Evolutionary conservation across 1,284 basidiomycete species (phyloP).

Genomic region (Cutaneotrichosporon daszewskae): DNA sequence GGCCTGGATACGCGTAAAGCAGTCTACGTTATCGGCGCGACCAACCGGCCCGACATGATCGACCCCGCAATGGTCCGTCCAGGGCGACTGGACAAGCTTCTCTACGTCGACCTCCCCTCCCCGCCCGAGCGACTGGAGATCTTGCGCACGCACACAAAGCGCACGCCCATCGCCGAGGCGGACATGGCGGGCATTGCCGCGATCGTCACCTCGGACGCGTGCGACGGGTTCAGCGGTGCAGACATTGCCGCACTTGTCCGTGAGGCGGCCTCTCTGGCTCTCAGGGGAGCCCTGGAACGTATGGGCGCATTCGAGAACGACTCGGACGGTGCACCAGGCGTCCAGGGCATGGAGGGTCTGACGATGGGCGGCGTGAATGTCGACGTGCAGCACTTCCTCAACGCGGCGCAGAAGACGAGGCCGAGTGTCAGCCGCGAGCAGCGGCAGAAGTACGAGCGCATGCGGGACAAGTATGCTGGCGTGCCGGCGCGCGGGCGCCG

Average conservation of each 20-base stretch:
- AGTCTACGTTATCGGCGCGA: constrained; percentile 94
- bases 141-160: constrained; percentile 62
- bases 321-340: constrained; percentile 22
- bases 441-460: constrained; percentile 70
- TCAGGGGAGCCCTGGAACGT: constrained; percentile 64
- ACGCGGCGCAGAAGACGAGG: constrained; percentile 72
- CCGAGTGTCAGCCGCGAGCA: constrained; percentile 81
- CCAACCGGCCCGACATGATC: constrained; percentile 98
- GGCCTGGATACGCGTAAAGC: constrained; percentile 83
- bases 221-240: constrained; percentile 84
- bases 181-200: constrained; percentile 37
- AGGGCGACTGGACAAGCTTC: constrained; percentile 88
- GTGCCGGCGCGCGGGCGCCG: constrained; percentile 45
- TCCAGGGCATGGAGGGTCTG: constrained; percentile 7
- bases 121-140: constrained; percentile 79
- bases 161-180: constrained; percentile 62
- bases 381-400: constrained; percentile 61
- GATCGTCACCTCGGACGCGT: constrained; percentile 51
- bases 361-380: constrained; percentile 44
- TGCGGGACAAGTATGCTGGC: constrained; percentile 75
- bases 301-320: constrained; percentile 57
- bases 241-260: constrained; percentile 80
- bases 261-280: constrained; percentile 81
- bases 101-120: constrained; percentile 89
- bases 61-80: constrained; percentile 98